These are phyloP conservation scores for Pseudotulostoma volvatum DNA, from an alignment of 495 filamentous ascomycete genomes.

Conservation along the genomic window DNA sequence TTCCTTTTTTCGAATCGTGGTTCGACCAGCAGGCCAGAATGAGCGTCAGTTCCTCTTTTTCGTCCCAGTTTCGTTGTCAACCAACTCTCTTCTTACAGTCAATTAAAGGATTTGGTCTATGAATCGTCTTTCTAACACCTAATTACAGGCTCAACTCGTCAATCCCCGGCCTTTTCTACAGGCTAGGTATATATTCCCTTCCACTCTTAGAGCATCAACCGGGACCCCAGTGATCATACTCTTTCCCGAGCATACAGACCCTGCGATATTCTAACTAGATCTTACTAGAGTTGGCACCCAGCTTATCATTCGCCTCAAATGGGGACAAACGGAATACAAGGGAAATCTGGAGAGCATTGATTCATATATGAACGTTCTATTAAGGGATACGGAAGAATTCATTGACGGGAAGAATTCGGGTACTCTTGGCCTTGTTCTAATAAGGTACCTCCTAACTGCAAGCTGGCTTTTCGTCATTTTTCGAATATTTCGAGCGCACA, in stretches of 20 bases:
- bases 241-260: not conserved
- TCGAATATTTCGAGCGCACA: not conserved
- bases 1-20: not conserved
- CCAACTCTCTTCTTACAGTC: not conserved
- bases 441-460: slow-evolving; percentile 43
- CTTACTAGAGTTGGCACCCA: slow-evolving; percentile 62
- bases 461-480: not conserved
- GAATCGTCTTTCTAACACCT: slow-evolving; percentile 6
- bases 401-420: slow-evolving; percentile 78
- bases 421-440: slow-evolving; percentile 74
- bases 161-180: slow-evolving; percentile 86
- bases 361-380: slow-evolving; percentile 97
- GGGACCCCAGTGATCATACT: not conserved
- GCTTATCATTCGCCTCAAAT: slow-evolving; percentile 85
- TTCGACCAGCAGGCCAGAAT: slow-evolving; percentile 10
- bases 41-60: slow-evolving; percentile 22
- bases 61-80: not conserved
- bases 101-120: not conserved
- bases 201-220: not conserved
- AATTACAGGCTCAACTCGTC: slow-evolving; percentile 55
- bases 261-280: not conserved
- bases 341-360: slow-evolving; percentile 82
- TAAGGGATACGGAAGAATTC: slow-evolving; percentile 77
- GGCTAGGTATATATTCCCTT: slow-evolving; percentile 51
- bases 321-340: slow-evolving; percentile 94